Base-by-base conservation (phyloP, 2,329 filamentous ascomycete species). In the Colletotrichum orbiculare region DNA sequence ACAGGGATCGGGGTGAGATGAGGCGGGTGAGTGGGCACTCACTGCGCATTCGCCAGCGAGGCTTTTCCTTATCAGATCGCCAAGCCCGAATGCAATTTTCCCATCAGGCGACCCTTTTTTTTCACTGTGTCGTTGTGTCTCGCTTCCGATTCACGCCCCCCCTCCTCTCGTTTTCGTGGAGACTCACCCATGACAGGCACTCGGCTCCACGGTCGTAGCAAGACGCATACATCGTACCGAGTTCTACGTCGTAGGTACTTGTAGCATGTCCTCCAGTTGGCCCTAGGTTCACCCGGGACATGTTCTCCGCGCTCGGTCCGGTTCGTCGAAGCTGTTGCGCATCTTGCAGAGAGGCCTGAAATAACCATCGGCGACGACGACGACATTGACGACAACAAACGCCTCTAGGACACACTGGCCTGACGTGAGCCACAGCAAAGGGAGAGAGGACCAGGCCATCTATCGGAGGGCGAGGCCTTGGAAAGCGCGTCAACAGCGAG, bases 21-120 rank as follows among this genome's bases (percentile, higher is more conserved):
- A 25, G 25, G 25, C 25, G 25, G 25, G 25, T 25, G n/a, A 33
- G 17, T 46, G 43, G 43, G 11, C 13, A 46, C 43, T 46, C 13
- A 2, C 15, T n/a, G 15, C 6, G 17, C 17, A 17, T 17, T 17
- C 17, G 17, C 17, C 17, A 17, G 17, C 10, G 43, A n/a, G 25
- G 34, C 57, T 50, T 62, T 65, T 35, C 62, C 62, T 65, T 65
- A 65, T 65, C 62, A 65, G 62, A 65, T 62, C 50, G 52, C 57
- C 57, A 56, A 61, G 57, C 46, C 25, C 34, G 34, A 8, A 8
- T 13, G 56, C 56, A 59, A 45, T 59, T 65, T 65, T 65, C 41
- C 39, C 45, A 65, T 55, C 62, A 61, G 50, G 50, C 50, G 61
- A 61, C 57, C 39, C 39, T 47, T 53, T 48, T 45, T 55, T 64